Evolutionary conservation across 2,329 filamentous ascomycete genomes (phyloP), one percentile per base, ranked within the genome.

Genomic region (Fusarium algeriense): DNA sequence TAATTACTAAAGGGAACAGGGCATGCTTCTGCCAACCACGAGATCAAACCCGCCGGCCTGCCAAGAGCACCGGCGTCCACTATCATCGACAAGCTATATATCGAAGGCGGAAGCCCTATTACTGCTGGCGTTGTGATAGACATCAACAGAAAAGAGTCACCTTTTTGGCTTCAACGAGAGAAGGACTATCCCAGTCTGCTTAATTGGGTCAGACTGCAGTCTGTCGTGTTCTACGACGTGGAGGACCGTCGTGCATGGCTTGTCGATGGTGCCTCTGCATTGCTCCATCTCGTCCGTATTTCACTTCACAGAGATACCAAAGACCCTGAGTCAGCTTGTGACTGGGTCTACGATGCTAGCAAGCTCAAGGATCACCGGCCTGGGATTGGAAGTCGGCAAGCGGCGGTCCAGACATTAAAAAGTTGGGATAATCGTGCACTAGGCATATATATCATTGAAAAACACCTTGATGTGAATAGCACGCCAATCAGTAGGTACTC

Each of bases 271-370:
- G 64, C 56, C 26, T 71, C 64, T 6, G 67, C 69, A 7, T 19
- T 71, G 10, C 67, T 71, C 26, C 60, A 71, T 40, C 40, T 71
- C 1, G 68, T 70, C 2, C 58, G 66, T 4, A 57, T 67, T 32
- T 70, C 66, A 11, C 53, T 70, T 6, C 19, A 66, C 3, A 19
- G 19, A 2, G 49, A 70, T 19, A 30, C 28, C 3, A 48, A 62
- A 4, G 68, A 69, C 8, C 53, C 53, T 0, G 66, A 70, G 32
- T 70, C 68, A 12, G 43, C 61, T 5, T 66, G 62, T 5, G 68
- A 70, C 28, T 70, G 57, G 68, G 53, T 69, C 0, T 70, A 69
- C 7, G 40, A 69, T 49, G 7, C 44, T 6, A 13, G 9, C 7
- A 30, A 55, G 12, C 52, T 70, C 1, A 50, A 52, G 3, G 65